These are phyloP conservation scores for Cicer cuneatum DNA, from an alignment of 306 rosid genomes.

Conservation along the genomic window DNA sequence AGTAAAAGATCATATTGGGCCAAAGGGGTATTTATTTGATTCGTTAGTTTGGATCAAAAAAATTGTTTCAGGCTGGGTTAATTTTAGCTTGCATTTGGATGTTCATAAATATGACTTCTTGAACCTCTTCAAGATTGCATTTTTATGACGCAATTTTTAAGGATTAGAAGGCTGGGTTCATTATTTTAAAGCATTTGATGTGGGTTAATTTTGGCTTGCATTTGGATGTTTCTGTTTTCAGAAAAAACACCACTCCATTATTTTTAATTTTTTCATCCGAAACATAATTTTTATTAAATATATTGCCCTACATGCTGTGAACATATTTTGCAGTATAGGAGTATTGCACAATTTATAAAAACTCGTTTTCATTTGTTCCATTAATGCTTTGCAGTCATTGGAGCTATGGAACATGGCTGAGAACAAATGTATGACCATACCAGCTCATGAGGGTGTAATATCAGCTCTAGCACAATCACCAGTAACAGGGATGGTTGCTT, in stretches of 20 bases:
- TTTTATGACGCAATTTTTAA: too few species aligned
- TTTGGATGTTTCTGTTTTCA: background rate
- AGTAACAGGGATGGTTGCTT: slow-evolving; percentile 83
- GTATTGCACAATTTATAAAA: slow-evolving; percentile 24
- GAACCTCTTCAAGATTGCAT: too few species aligned
- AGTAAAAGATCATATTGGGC: too few species aligned
- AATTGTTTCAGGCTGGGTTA: too few species aligned
- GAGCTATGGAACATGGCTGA: slow-evolving; percentile 90
- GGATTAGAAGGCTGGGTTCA: too few species aligned
- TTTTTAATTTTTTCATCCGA: background rate
- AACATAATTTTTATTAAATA: background rate
- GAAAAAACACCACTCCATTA: background rate
- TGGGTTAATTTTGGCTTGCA: background rate
- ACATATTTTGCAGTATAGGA: slow-evolving; percentile 3
- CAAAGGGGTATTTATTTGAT: too few species aligned
- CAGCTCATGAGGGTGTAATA: slow-evolving; percentile 80
- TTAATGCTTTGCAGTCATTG: slow-evolving; percentile 67
- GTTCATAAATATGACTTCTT: too few species aligned
- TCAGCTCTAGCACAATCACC: slow-evolving; percentile 89
- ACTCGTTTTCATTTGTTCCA: slow-evolving; percentile 35
- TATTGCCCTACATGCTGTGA: background rate
- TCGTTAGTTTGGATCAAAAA: too few species aligned
- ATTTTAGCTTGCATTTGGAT: too few species aligned
- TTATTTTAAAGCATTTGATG: too few species aligned
- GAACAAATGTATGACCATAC: slow-evolving; percentile 76